phyloP scores from a whole-genome alignment of 441 rosid genomes.

The Iberis amara region DNA sequence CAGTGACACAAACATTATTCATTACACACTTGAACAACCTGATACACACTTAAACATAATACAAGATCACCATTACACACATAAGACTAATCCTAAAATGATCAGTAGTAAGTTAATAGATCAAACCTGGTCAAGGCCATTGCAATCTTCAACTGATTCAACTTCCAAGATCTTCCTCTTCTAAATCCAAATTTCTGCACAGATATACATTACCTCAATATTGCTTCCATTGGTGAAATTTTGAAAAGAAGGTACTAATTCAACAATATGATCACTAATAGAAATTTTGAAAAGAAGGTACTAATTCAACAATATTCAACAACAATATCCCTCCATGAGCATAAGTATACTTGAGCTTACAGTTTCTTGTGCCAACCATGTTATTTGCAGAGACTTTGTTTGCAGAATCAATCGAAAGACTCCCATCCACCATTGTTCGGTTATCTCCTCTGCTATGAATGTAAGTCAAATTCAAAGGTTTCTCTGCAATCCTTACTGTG shows the following conservation, averaged over 20 bases:
- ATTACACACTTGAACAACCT: no score
- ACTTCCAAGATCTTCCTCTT: no score
- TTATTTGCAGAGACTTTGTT: conserved; percentile 81
- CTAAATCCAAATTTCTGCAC: background rate
- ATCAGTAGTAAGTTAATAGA: no score
- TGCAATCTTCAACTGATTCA: no score
- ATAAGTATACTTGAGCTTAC: conserved; percentile 81
- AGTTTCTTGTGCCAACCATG: conserved; percentile 64
- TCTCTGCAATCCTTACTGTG: conserved; percentile 59
- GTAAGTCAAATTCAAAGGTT: conserved; percentile 81
- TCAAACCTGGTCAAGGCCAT: no score
- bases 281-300: no score
- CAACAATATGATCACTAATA: conserved; percentile 65
- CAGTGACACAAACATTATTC: no score
- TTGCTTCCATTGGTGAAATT: conserved; percentile 52
- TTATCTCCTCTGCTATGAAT: conserved; percentile 69
- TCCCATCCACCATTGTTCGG: conserved; percentile 68
- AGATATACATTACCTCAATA: conserved; percentile 42
- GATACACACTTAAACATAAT: no score
- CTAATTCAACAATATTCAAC: no score
- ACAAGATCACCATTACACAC: no score
- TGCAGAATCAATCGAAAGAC: conserved; percentile 53
- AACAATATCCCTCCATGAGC: conserved; percentile 49
- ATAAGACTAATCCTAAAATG: no score
- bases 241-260: conserved; percentile 55